Percentiles rank a stretch among this genome's conserved stretches.
Conservation (phyloP, 495 filamentous ascomycete genomes). For the Aspergillus taichungensis region DNA sequence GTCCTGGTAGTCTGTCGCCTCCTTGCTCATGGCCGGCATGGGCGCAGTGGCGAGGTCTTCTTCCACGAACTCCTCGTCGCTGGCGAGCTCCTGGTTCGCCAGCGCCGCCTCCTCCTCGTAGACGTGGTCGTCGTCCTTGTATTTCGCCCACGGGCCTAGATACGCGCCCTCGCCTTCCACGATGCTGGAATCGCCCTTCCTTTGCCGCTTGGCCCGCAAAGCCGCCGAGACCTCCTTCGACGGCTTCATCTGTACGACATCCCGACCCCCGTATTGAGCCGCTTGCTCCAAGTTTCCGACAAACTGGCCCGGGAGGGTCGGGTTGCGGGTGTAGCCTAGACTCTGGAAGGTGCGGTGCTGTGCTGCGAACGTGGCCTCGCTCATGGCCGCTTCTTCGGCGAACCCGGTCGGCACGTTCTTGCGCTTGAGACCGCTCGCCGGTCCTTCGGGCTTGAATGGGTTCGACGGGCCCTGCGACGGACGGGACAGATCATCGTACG, state of each 20-base stretch:
- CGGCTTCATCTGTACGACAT: slow-evolving; percentile 50
- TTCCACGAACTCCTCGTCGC: slow-evolving; percentile 75
- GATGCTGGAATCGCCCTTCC: slow-evolving; percentile 72
- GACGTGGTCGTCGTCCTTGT: slow-evolving; percentile 52
- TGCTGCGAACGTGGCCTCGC: slow-evolving; percentile 76
- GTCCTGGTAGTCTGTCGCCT: slow-evolving; percentile 51
- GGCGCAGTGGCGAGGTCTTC: slow-evolving; percentile 34
- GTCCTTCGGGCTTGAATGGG: slow-evolving; percentile 60
- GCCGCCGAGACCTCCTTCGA: slow-evolving; percentile 60
- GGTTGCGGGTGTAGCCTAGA: slow-evolving; percentile 50
- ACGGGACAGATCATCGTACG: slow-evolving; percentile 63
- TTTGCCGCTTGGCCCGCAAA: slow-evolving; percentile 62
- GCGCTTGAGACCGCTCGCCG: slow-evolving; percentile 56
- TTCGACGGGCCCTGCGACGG: slow-evolving; percentile 67
- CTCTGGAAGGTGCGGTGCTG: slow-evolving; percentile 72
- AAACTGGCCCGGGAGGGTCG: slow-evolving; percentile 39
- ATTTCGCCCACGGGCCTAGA: slow-evolving; percentile 89
- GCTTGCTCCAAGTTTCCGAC: slow-evolving; percentile 47
- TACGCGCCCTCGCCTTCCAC: slow-evolving; percentile 82
- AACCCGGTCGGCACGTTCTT: slow-evolving; percentile 88
- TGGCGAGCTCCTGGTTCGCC: slow-evolving; percentile 54
- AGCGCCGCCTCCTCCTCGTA: slow-evolving; percentile 49
- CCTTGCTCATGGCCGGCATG: slow-evolving; percentile 46
- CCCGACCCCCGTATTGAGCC: slow-evolving; percentile 42
- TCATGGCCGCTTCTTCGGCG: slow-evolving; percentile 81